These are phyloP conservation scores for Parascedosporium putredinis DNA, from an alignment of 2,329 filamentous ascomycete genomes.

Conservation along the genomic window DNA sequence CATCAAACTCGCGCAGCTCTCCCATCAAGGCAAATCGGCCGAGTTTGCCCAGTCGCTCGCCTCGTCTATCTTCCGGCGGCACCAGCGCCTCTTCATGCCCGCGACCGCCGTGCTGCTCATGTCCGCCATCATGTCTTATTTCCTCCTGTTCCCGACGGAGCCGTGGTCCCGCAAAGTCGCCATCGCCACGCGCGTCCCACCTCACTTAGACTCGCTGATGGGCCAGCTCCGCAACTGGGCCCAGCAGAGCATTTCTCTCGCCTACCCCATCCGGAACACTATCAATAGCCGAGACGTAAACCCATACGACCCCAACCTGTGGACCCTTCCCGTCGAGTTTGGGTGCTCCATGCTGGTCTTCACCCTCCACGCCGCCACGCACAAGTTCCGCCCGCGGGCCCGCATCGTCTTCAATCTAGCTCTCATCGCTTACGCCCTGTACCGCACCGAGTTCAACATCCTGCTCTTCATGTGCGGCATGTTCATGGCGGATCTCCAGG, in stretches of 20 bases:
- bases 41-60: slow-evolving; percentile 32
- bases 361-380: slow-evolving; percentile 40
- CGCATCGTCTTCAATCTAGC: slow-evolving; percentile 42
- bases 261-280: slow-evolving; percentile 3
- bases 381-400: slow-evolving; percentile 37
- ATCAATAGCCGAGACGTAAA: slow-evolving; percentile 19
- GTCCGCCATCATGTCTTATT: neutral
- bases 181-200: slow-evolving; percentile 2
- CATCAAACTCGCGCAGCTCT: slow-evolving; percentile 35
- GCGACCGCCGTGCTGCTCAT: slow-evolving; percentile 44
- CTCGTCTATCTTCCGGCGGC: slow-evolving; percentile 37
- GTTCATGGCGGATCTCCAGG: slow-evolving; percentile 40
- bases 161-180: slow-evolving; percentile 5
- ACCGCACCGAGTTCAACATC: slow-evolving; percentile 55
- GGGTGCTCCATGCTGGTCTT: slow-evolving; percentile 55
- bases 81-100: slow-evolving; percentile 38
- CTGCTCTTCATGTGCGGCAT: slow-evolving; percentile 51
- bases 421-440: slow-evolving; percentile 56
- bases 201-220: neutral
- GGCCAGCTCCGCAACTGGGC: slow-evolving; percentile 3
- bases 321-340: slow-evolving; percentile 56
- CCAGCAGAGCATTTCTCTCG: neutral
- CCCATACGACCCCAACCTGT: slow-evolving; percentile 47
- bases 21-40: slow-evolving; percentile 30
- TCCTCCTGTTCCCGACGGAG: slow-evolving; percentile 5